A percentile compares a stretch with the other conserved stretches of the same genome.
phyloP scores from a whole-genome alignment of 768 basidiomycete species.

The Calocybe cyanea region DNA sequence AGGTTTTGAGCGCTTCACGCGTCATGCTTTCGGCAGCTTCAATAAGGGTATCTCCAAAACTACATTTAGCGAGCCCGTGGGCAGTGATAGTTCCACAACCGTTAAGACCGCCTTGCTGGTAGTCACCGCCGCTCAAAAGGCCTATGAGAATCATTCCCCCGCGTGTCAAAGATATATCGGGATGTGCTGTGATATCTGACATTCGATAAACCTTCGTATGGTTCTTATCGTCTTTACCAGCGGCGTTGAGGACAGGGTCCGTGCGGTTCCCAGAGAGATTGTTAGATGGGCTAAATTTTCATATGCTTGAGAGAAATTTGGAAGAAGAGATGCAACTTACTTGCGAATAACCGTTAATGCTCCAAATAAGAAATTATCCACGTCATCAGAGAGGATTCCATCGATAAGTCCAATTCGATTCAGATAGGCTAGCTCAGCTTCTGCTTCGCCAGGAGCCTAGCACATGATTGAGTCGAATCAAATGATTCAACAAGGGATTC shows the following conservation, averaged over 20 bases:
- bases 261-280: constrained; percentile 70
- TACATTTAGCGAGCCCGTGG: constrained; percentile 74
- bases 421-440: constrained; percentile 88
- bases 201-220: constrained; percentile 49
- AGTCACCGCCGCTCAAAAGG: constrained; percentile 88
- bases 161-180: constrained; percentile 47
- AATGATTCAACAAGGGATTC: constrained; percentile 18
- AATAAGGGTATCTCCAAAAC: constrained; percentile 70
- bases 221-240: constrained; percentile 72
- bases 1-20: constrained; percentile 41
- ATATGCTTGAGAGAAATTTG: neutral
- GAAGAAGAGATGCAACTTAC: constrained; percentile 36
- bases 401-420: constrained; percentile 82
- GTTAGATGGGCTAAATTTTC: constrained; percentile 54
- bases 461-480: constrained; percentile 21
- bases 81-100: constrained; percentile 72
- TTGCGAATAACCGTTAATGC: constrained; percentile 82
- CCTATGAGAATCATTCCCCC: constrained; percentile 82
- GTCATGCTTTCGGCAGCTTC: constrained; percentile 51
- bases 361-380: constrained; percentile 90
- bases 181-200: constrained; percentile 35
- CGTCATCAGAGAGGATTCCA: constrained; percentile 88
- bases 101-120: constrained; percentile 65
- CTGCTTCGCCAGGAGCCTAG: constrained; percentile 90
- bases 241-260: constrained; percentile 58